Percentiles rank a stretch among this genome's conserved stretches.
phyloP scores from a whole-genome alignment of 176 grass and related monocot species.

The Musa itinerans region DNA sequence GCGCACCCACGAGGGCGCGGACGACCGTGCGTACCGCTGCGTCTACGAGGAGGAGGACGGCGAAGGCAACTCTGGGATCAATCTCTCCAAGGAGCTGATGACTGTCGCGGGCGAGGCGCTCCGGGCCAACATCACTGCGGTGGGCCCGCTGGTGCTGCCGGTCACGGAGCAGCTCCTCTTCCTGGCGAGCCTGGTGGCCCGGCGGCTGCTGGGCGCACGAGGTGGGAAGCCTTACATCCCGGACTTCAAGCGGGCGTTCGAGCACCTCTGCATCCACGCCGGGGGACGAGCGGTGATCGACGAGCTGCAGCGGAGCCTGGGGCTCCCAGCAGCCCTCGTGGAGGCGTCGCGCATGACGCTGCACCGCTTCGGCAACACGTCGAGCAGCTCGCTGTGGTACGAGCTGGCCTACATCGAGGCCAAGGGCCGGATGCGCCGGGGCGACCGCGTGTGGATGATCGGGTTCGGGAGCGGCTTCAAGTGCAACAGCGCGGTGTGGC shows the following conservation, averaged over 20 bases:
- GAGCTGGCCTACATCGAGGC: neutral
- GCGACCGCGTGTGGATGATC: constrained; percentile 26
- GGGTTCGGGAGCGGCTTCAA: constrained; percentile 83
- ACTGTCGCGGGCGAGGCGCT: constrained; percentile 12
- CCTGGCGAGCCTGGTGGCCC: constrained; percentile 3
- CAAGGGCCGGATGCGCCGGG: neutral
- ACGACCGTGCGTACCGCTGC: constrained; percentile 13
- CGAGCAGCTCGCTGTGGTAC: constrained; percentile 9
- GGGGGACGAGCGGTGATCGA: constrained; percentile 65
- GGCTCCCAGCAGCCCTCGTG: constrained; percentile 3
- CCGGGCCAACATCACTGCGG: constrained; percentile 7
- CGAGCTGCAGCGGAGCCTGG: constrained; percentile 61
- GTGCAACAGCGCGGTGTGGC: constrained; percentile 98
- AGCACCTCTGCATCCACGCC: constrained; percentile 91
- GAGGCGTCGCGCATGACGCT: constrained; percentile 9
- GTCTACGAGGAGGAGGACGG: constrained; percentile 14
- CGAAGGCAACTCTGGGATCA: constrained; percentile 4
- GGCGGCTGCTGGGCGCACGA: neutral
- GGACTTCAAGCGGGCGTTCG: constrained; percentile 88
- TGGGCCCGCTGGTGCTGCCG: constrained; percentile 14
- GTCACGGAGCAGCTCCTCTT: constrained; percentile 12
- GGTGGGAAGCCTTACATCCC: constrained; percentile 41
- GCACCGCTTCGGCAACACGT: constrained; percentile 9
- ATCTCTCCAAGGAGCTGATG: constrained; percentile 16
- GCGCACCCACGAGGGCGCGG: constrained; percentile 9